Evolutionary conservation across 106 monocot genomes (phyloP), one percentile per base, ranked within the genome.

Genomic region (Platanthera zijinensis): DNA sequence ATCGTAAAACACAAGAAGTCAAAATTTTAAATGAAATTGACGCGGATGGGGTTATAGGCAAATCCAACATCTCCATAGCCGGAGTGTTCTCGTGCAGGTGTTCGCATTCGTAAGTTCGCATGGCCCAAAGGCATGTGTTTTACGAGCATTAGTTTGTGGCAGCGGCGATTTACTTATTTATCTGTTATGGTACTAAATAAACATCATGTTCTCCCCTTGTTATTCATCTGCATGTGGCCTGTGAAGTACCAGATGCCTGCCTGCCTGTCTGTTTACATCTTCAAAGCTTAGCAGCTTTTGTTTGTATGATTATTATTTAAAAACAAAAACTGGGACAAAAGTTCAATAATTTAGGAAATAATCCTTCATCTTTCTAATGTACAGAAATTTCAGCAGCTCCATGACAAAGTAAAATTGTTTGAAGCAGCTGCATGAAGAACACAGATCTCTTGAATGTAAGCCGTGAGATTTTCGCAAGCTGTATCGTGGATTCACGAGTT

Each of bases 1-100:
- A 89, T 90, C 66, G 56, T 84, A 56, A 94, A 85, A 72, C 57
- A 6, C 48, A 96, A 89, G 83, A 96, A 74, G 80, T 39, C 69
- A 30, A 94, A 71, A 77, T 57, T 45, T 56, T 88, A 69, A 78
- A 51, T 8, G 5, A 39, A 66, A 13, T 32, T 69, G 47, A 9
- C 18, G 6, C 22, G 28, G 15, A 47, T 17, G 69, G 69, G 47
- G 1, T 45, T 6, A 45, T 0, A 63, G 63, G 63, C 22, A 14
- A 63, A 8, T 63, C 25, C 8, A 63, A 19, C 10, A 8, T 25
- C n/a, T 63, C 3, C 69, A 46, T 47, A 32, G 47, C 15, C 4
- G 14, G 13, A 69, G 14, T 13, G 13, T 39, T 62, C 10, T 1
- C 59, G 6, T 59, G 21, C n/a, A 59, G 10, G 8, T n/a, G 67